A percentile compares a stretch with the other conserved stretches of the same genome.
Conservation (phyloP, 495 filamentous ascomycete species). For the Parachaetomium inaequale region DNA sequence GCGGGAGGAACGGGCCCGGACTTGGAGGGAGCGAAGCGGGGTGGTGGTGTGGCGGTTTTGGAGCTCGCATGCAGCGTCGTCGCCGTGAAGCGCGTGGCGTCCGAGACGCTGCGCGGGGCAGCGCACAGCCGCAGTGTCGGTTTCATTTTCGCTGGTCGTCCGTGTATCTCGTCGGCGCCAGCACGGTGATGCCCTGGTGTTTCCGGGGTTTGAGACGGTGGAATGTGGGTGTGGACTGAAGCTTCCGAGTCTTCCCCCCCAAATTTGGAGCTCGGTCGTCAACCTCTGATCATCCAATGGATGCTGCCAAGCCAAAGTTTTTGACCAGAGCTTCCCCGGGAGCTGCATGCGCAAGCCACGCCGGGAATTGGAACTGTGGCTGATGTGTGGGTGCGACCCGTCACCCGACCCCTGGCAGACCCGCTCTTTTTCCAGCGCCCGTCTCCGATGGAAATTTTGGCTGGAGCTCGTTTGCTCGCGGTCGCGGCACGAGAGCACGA, state of each 20-base stretch:
- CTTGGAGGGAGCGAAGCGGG: neutral
- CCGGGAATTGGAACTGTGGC: conserved; percentile 10
- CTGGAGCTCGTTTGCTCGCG: conserved; percentile 10
- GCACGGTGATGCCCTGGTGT: neutral
- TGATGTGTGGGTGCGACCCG: neutral
- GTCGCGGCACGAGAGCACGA: conserved; percentile 2
- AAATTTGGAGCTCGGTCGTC: conserved; percentile 17
- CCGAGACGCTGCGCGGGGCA: conserved; percentile 83
- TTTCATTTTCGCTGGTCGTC: neutral
- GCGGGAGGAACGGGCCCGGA: neutral
- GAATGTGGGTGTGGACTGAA: conserved; percentile 2
- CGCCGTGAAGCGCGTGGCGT: conserved; percentile 94
- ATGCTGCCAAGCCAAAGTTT: conserved; percentile 28
- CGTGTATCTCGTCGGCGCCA: neutral
- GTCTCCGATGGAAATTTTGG: conserved; percentile 21
- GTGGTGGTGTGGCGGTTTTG: conserved; percentile 50
- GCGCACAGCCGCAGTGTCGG: conserved; percentile 23
- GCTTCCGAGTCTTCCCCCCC: conserved; percentile 16
- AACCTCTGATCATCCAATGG: conserved; percentile 29
- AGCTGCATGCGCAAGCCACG: neutral
- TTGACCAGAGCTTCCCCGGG: conserved; percentile 14
- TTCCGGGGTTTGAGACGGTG: neutral
- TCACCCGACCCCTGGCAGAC: neutral
- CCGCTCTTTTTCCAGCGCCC: neutral
- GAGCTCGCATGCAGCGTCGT: conserved; percentile 83